Base-by-base conservation (phyloP, 371 early-diverging fungal genomes). In the Paraphysoderma sedebokerense region DNA sequence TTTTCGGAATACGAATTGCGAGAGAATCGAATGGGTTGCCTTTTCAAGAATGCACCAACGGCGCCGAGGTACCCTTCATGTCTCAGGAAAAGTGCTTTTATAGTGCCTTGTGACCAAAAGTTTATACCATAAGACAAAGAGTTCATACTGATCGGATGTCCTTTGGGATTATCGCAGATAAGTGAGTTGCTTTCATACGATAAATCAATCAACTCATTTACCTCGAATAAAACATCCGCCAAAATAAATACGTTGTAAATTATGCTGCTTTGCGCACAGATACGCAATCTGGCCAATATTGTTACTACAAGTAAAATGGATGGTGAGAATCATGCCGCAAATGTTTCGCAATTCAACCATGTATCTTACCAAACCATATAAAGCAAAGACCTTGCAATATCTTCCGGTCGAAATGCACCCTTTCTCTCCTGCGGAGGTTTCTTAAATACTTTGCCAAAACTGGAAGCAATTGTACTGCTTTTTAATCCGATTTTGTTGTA, bases 251-350 rank as follows among this genome's bases (percentile, higher is more conserved):
- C 75, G 68, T 30, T 66, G 76, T 48, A 93, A 70, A n/a, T 79
- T 82, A 64, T 96, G 92, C 23, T 82, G 79, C 54, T 85, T 77
- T 3, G 97, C 97, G 57, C 89, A 90, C 50, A 96, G 62, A 57
- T 90, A 93, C 0, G 93, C 97, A 40, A 96, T 93, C 65, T 96
- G 97, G 15, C 93, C 93, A 68, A 96, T 86, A 60, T 92, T 93
- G 68, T 96, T 96, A 59, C 89, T 89, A 54, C n/a, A 46, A 20
- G 31, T 50, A 34, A 5, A 23, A 54, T 9, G 26, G 31, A 24
- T n/a, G 31, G 38, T 19, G 9, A 22, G 15, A 12, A 17, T 13
- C 15, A 36, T 11, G 11, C 15, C 17, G 23, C 24, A 29, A 36
- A 36, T 37, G 31, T 19, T 29, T 13, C 23, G 17, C n/a, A 29